Evolutionary conservation across 2,329 filamentous ascomycete genomes (phyloP).

Genomic region (Incumbomyces delicatus): DNA sequence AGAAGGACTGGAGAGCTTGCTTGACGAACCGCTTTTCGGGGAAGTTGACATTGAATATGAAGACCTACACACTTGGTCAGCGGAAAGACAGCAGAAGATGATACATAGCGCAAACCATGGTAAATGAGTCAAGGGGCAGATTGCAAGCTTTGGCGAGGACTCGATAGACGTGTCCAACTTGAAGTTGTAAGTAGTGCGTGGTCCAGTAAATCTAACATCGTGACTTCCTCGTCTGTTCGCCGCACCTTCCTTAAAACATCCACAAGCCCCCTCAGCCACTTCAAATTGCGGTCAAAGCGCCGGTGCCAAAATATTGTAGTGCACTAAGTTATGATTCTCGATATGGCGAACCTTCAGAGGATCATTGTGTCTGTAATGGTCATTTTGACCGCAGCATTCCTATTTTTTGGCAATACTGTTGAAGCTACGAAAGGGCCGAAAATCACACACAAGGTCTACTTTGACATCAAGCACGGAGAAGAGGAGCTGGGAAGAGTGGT

Average conservation of each 20-base stretch:
- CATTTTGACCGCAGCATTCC: slow-evolving; percentile 63
- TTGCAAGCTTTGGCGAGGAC: neutral
- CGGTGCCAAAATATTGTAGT: no score
- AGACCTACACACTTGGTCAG: slow-evolving; percentile 47
- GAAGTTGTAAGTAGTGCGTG: no score
- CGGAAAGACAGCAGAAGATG: neutral
- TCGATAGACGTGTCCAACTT: no score
- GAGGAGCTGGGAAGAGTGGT: slow-evolving; percentile 52
- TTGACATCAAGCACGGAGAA: slow-evolving; percentile 56
- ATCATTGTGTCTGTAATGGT: slow-evolving; percentile 63
- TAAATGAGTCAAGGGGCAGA: neutral
- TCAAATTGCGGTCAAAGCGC: neutral
- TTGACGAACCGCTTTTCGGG: slow-evolving; percentile 71
- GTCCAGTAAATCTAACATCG: no score
- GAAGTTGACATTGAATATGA: slow-evolving; percentile 82
- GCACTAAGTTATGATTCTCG: slow-evolving; percentile 24
- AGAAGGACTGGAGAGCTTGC: slow-evolving; percentile 66
- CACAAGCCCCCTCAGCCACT: slow-evolving; percentile 7
- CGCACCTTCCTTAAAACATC: neutral
- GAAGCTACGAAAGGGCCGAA: slow-evolving; percentile 77
- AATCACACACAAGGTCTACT: slow-evolving; percentile 77
- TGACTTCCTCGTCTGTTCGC: neutral
- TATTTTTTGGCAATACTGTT: slow-evolving; percentile 65
- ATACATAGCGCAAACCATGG: neutral
- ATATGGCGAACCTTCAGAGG: slow-evolving; percentile 66